Percentiles rank a stretch among this genome's conserved stretches.
phyloP scores from a whole-genome alignment of 768 basidiomycete species.

The Kwoniella botswanensis region DNA sequence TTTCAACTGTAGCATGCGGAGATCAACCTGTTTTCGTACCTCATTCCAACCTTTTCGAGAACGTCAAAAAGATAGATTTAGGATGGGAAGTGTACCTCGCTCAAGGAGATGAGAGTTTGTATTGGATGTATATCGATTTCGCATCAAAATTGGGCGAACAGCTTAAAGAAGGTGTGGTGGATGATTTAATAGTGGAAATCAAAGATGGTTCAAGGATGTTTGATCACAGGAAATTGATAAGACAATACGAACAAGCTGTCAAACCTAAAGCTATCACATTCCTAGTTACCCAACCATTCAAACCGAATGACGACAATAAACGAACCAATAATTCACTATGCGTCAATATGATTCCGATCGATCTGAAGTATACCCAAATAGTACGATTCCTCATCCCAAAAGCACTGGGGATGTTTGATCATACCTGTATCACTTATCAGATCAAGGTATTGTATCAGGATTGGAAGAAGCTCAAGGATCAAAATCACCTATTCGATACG shows the following conservation, averaged over 20 bases:
- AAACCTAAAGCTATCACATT: constrained; percentile 4
- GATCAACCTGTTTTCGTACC: constrained; percentile 9
- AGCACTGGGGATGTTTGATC: background rate
- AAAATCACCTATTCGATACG: background rate
- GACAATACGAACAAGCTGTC: background rate
- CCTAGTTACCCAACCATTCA: background rate
- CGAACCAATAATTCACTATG: background rate
- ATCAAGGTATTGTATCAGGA: background rate
- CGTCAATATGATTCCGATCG: background rate
- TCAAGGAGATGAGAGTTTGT: background rate
- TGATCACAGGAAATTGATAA: background rate
- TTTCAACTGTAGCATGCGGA: background rate
- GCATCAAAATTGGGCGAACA: background rate
- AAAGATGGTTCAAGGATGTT: background rate
- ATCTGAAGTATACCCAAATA: background rate
- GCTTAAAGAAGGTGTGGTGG: constrained; percentile 6
- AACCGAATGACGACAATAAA: background rate
- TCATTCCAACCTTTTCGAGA: constrained; percentile 1
- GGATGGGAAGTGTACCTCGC: constrained; percentile 5
- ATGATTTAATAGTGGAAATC: constrained; percentile 2
- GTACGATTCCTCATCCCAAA: background rate
- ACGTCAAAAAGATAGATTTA: constrained; percentile 6
- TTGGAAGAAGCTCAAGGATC: background rate
- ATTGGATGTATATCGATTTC: background rate
- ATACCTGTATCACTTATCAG: background rate